Conservation (phyloP, 495 filamentous ascomycete genomes). For the Tuber calosporum region DNA sequence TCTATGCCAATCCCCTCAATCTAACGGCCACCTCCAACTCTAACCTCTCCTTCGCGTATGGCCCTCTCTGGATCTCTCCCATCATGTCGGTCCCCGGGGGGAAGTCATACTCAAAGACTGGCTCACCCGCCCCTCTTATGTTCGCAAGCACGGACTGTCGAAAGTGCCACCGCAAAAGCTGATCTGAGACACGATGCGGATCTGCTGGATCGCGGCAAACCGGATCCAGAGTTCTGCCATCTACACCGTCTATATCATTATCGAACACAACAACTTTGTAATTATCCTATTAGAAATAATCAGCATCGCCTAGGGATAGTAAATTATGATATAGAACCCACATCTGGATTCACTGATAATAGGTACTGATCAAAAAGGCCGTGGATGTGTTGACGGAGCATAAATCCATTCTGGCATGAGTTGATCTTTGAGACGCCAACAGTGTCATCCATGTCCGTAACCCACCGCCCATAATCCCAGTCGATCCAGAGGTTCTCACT, state of each 20-base stretch:
- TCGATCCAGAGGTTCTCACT: conserved; percentile 23
- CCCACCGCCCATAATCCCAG: conserved; percentile 11
- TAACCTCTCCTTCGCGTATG: too few relatives aligned
- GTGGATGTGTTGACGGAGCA: conserved; percentile 28
- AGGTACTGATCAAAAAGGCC: conserved; percentile 34
- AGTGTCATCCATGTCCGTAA: conserved; percentile 31
- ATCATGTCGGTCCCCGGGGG: too few relatives aligned
- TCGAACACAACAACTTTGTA: conserved; percentile 35
- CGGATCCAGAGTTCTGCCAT: too few relatives aligned
- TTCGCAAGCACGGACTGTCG: too few relatives aligned
- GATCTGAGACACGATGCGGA: conserved; percentile 30
- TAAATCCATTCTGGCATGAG: conserved; percentile 33
- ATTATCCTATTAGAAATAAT: conserved; percentile 26
- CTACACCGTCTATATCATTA: too few relatives aligned
- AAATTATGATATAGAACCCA: conserved; percentile 10
- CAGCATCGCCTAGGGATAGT: background rate
- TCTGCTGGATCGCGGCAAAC: conserved; percentile 38
- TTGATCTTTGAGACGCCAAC: too few relatives aligned
- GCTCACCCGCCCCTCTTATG: too few relatives aligned
- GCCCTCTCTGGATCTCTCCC: too few relatives aligned
- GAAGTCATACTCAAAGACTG: too few relatives aligned
- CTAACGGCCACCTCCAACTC: conserved; percentile 32
- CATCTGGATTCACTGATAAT: conserved; percentile 26
- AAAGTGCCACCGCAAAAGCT: too few relatives aligned
- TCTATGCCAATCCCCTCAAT: too few relatives aligned